Evolutionary conservation across 1,284 basidiomycete species (phyloP).

Genomic region (Fistulina hepatica): DNA sequence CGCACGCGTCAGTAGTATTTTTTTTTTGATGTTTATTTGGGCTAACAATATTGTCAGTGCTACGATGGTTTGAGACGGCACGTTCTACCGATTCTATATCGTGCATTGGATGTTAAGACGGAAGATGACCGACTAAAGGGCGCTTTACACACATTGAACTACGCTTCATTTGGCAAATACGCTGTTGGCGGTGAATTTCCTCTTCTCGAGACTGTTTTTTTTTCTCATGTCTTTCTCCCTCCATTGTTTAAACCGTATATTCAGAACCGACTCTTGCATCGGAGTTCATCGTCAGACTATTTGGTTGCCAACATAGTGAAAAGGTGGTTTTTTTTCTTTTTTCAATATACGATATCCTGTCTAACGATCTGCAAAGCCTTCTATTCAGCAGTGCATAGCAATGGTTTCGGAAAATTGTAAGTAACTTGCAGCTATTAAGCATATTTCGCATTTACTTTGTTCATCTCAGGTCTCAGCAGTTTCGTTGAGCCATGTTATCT

Average conservation of each 20-base stretch:
- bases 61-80: conserved; percentile 71
- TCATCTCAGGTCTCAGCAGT: conserved; percentile 37
- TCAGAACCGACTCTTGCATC: conserved; percentile 40
- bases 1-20: conserved; percentile 10
- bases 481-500: conserved; percentile 52
- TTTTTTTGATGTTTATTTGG: background rate
- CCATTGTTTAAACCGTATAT: background rate
- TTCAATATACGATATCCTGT: conserved; percentile 9
- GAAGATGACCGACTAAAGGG: conserved; percentile 91
- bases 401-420: conserved; percentile 53
- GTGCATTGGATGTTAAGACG: conserved; percentile 59
- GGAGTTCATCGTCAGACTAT: conserved; percentile 38
- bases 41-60: conserved; percentile 26
- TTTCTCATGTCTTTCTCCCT: background rate
- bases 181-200: conserved; percentile 44
- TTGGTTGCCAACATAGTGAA: conserved; percentile 59
- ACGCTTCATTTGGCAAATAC: conserved; percentile 55
- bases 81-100: conserved; percentile 57
- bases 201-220: too few species aligned
- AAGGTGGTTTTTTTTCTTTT: conserved; percentile 37
- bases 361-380: conserved; percentile 42
- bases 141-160: conserved; percentile 76
- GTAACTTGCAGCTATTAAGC: conserved; percentile 12
- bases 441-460: conserved; percentile 6
- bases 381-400: conserved; percentile 55